Evolutionary conservation across 2,329 filamentous ascomycete genomes (phyloP), one percentile per base, ranked within the genome.

Genomic region (Xylaria multiplex): DNA sequence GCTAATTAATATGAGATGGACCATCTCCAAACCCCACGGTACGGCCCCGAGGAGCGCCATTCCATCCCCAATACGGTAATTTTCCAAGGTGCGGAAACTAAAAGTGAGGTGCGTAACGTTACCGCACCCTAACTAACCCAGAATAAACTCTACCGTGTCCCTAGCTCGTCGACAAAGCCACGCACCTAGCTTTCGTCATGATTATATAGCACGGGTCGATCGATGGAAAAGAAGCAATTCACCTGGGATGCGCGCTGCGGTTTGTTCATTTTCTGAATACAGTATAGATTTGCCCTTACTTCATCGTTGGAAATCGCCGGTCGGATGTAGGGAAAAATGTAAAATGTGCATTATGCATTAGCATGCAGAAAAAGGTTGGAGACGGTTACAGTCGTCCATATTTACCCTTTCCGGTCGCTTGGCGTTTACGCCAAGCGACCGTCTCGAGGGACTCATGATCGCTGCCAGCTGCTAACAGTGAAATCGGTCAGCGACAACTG

Each of bases 1-100:
- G 37, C 55, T 66, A 56, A 66, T 66, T 66, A 66, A 64, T 60
- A 66, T 66, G 64, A 66, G 59, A 32, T 50, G 37, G 32, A 19
- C 49, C 4, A 46, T 56, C 64, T 60, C 60, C 60, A 60, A 66
- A 35, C 42, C 27, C 43, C 55, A 53, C 45, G 50, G 32, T 55
- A 43, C 64, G 54, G 54, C 55, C 40, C 59, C 54, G 22, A 59
- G 48, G 45, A 52, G 53, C 53, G 58, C 53, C 32, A 54, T 61
- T 54, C 50, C 62, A 56, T 59, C 35, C 30, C 40, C 27, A 45
- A 43, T 55, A 16, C 37, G 37, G 53, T 11, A 42, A 43, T 55
- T 30, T 43, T 43, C 30, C 27, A 27, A 27, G 22, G 27, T 13
- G 55, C 50, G 50, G 40, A 57, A 60, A 55, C 40, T 7, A 57